phyloP scores from a whole-genome alignment of 2,329 filamentous ascomycete species.

The Penicillium polonicum region DNA sequence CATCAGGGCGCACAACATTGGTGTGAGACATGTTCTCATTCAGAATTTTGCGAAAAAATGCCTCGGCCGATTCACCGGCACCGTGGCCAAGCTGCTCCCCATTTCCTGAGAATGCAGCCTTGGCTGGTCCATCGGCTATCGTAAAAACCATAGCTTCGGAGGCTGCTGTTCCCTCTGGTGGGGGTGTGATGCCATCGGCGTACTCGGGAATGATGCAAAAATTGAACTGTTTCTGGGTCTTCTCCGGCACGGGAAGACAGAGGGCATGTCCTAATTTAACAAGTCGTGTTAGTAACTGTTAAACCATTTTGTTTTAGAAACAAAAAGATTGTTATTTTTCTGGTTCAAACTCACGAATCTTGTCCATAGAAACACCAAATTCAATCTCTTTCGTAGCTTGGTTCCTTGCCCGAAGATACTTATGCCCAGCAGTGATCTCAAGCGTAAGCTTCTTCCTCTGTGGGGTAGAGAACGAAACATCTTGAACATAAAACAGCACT shows the following conservation, averaged over 20 bases:
- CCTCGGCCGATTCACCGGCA: conserved; percentile 48
- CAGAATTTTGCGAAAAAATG: conserved; percentile 45
- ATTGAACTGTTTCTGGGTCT: conserved; percentile 62
- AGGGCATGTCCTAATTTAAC: conserved; percentile 52
- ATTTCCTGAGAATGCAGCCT: conserved; percentile 44
- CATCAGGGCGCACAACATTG: conserved; percentile 54
- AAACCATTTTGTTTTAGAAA: not conserved
- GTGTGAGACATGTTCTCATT: conserved; percentile 49
- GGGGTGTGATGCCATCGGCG: conserved; percentile 49
- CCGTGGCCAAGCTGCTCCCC: conserved; percentile 46
- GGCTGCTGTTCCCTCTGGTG: conserved; percentile 42
- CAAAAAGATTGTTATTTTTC: not conserved
- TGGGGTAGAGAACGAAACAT: conserved; percentile 61
- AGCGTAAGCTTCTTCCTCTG: conserved; percentile 64
- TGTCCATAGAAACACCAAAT: conserved; percentile 51
- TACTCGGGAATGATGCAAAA: conserved; percentile 59
- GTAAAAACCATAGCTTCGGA: conserved; percentile 62
- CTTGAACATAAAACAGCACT: conserved; percentile 50
- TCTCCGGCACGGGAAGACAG: conserved; percentile 64
- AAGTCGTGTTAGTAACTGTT: conserved; percentile 8
- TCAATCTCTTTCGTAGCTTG: conserved; percentile 54
- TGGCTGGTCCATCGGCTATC: conserved; percentile 53
- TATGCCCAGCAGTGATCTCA: conserved; percentile 50
- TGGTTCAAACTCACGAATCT: conserved; percentile 45
- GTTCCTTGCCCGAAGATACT: conserved; percentile 51